These are phyloP conservation scores for Globisporangium middletonii DNA, from an alignment of 352 stramenopile species.

Conservation along the genomic window DNA sequence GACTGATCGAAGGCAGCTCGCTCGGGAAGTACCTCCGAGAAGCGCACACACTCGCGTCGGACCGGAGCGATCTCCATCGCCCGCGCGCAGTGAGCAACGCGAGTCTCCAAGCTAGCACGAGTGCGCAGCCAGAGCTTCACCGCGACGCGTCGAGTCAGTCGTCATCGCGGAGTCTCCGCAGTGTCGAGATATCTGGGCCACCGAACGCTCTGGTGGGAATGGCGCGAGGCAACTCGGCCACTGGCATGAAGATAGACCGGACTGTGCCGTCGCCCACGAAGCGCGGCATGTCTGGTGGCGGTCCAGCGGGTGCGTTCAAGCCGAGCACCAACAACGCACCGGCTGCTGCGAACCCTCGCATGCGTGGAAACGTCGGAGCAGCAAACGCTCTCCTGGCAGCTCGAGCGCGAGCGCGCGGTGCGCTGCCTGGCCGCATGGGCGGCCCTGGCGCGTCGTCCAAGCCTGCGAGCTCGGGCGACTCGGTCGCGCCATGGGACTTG, in stretches of 20 bases:
- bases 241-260: constrained; percentile 23
- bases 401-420: constrained; percentile 55
- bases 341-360: constrained; percentile 17
- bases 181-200: constrained; percentile 1
- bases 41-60: constrained; percentile 28
- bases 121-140: constrained; percentile 33
- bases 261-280: constrained; percentile 51
- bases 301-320: constrained; percentile 16
- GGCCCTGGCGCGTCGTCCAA: constrained; percentile 31
- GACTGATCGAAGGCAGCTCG: constrained; percentile 39
- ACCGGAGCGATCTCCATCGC: constrained; percentile 14
- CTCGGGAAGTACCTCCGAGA: constrained; percentile 55
- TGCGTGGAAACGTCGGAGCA: constrained; percentile 44
- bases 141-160: constrained; percentile 42
- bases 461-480: constrained; percentile 24
- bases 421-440: constrained; percentile 39
- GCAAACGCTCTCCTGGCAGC: constrained; percentile 70
- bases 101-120: constrained; percentile 21
- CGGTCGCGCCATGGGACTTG: constrained; percentile 69
- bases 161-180: constrained; percentile 33
- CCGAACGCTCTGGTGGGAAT: constrained; percentile 9
- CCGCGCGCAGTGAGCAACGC: constrained; percentile 21
- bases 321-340: constrained; percentile 15
- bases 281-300: constrained; percentile 18
- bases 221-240: constrained; percentile 4